phyloP scores from a whole-genome alignment of 768 basidiomycete genomes.

The Tricholoma matsutake region DNA sequence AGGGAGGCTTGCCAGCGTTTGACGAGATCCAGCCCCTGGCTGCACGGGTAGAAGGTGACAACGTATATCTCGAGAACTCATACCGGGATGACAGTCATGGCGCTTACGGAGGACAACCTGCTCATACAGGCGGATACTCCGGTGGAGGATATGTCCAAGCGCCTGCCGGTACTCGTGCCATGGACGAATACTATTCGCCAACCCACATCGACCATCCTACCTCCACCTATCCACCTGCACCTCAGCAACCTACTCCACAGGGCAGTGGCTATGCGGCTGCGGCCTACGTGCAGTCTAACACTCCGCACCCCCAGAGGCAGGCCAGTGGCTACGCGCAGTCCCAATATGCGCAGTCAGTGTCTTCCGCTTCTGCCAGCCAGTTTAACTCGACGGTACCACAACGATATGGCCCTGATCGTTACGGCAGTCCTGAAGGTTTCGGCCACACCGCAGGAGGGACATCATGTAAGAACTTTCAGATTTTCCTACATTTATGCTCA shows the following conservation, averaged over 20 bases:
- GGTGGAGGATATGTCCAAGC: conserved; percentile 67
- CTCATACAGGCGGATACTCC: conserved; percentile 31
- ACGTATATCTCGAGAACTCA: conserved; percentile 53
- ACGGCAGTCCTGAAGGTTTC: conserved; percentile 34
- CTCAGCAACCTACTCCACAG: conserved; percentile 35
- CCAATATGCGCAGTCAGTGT: conserved; percentile 23
- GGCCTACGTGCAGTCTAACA: conserved; percentile 11
- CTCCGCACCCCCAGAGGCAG: conserved; percentile 15
- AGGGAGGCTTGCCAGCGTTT: conserved; percentile 74
- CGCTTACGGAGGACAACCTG: conserved; percentile 29
- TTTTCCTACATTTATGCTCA: background rate
- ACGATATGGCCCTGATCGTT: conserved; percentile 35
- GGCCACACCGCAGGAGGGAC: conserved; percentile 52
- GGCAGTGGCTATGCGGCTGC: conserved; percentile 26
- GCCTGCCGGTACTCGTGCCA: conserved; percentile 59
- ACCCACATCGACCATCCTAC: conserved; percentile 24
- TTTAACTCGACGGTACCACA: conserved; percentile 30
- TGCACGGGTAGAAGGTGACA: conserved; percentile 52
- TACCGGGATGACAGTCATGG: conserved; percentile 23
- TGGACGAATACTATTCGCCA: conserved; percentile 70
- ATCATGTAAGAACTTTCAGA: conserved; percentile 43
- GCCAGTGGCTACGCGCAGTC: conserved; percentile 23
- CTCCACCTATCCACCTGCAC: conserved; percentile 42
- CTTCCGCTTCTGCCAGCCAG: conserved; percentile 30
- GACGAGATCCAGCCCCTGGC: conserved; percentile 73